Percentiles rank a stretch among this genome's conserved stretches.
Conservation (phyloP, 208 protist genomes). For the Spongospora subterranea region DNA sequence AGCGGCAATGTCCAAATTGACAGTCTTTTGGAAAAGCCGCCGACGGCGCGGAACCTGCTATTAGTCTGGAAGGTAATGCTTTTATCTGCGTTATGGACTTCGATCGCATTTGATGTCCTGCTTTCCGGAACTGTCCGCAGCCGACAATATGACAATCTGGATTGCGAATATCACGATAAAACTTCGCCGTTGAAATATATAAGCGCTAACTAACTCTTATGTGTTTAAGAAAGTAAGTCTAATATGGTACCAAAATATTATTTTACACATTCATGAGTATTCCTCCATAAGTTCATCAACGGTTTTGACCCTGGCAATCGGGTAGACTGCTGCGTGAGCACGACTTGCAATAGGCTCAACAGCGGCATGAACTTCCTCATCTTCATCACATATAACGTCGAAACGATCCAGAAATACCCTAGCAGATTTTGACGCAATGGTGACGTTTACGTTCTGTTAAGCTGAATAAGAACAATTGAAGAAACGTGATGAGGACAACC, state of each 20-base stretch:
- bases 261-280: background rate
- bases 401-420: slow-evolving; percentile 48
- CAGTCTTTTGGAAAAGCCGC: too few relatives aligned
- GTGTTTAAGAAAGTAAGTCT: too few relatives aligned
- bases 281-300: slow-evolving; percentile 55
- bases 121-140: background rate
- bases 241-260: too few relatives aligned
- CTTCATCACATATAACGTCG: slow-evolving; percentile 3
- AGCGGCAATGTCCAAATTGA: too few relatives aligned
- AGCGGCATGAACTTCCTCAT: background rate
- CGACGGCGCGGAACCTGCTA: too few relatives aligned
- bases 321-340: slow-evolving; percentile 34
- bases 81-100: background rate
- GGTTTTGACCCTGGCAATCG: background rate
- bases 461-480: background rate
- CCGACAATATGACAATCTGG: too few relatives aligned
- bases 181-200: too few relatives aligned
- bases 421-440: background rate
- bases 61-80: background rate
- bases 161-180: too few relatives aligned
- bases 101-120: background rate
- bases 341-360: slow-evolving; percentile 43
- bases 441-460: background rate
- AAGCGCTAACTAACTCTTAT: too few relatives aligned
- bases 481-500: background rate